Conservation (phyloP, 139 green algal species). For the Chlamydomonas sp. region DNA sequence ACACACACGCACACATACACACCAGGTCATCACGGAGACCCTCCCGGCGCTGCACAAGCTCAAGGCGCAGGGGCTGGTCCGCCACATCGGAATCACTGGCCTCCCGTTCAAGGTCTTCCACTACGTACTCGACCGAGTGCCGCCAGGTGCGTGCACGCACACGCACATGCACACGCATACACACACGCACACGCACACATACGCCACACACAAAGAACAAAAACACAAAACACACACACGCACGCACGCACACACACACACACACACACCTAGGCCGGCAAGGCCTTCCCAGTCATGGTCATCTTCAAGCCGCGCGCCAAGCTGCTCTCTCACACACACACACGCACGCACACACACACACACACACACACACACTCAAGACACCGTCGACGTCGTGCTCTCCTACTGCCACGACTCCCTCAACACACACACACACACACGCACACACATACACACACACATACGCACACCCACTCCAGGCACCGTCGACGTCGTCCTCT, state of each 20-base stretch:
- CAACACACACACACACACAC: constrained; percentile 1
- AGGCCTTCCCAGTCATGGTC: neutral
- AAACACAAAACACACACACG: neutral
- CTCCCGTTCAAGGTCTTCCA: constrained; percentile 74
- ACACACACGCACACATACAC: neutral
- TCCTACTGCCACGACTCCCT: neutral
- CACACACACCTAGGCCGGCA: neutral
- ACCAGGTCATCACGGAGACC: constrained; percentile 76
- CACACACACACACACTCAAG: neutral
- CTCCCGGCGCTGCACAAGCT: constrained; percentile 78
- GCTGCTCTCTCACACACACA: neutral
- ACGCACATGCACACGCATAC: neutral
- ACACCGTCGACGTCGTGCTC: neutral
- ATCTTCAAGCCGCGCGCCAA: neutral
- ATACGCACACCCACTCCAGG: constrained; percentile 29
- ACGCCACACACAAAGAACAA: neutral
- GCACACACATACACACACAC: neutral
- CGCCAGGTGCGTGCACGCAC: constrained; percentile 21
- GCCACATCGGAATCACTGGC: constrained; percentile 84
- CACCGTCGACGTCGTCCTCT: constrained; percentile 75
- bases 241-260: neutral
- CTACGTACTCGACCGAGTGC: constrained; percentile 62
- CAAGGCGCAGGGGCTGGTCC: constrained; percentile 69
- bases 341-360: neutral
- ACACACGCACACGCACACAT: neutral